Conservation (phyloP, 176 grass and related monocot species). For the Bromus sterilis region DNA sequence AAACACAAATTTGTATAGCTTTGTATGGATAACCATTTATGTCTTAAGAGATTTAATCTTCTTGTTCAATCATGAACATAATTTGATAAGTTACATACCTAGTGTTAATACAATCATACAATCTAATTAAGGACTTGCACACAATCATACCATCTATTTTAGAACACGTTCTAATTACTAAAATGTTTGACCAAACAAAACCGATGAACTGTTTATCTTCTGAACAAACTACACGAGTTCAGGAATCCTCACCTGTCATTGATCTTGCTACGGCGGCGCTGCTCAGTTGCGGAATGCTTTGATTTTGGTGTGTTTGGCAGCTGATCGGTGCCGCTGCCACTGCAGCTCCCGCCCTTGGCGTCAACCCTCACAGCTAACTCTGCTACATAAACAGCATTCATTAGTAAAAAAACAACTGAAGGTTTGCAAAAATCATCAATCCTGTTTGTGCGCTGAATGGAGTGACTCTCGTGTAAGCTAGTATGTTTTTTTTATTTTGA, state of each 20-base stretch:
- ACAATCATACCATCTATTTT: not conserved
- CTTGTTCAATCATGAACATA: not conserved
- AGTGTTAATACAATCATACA: not conserved
- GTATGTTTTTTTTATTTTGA: not conserved
- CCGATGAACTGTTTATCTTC: not conserved
- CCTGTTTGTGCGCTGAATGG: not conserved
- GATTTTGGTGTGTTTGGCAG: conserved; percentile 75
- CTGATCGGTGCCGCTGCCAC: conserved; percentile 66
- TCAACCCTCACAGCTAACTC: conserved; percentile 50
- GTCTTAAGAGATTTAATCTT: not conserved
- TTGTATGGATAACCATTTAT: not conserved
- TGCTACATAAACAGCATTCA: conserved; percentile 11
- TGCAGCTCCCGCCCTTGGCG: conserved; percentile 60
- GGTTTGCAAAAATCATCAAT: not conserved
- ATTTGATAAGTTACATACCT: not conserved
- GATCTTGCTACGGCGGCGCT: conserved; percentile 94
- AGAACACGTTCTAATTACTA: not conserved
- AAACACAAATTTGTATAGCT: not conserved
- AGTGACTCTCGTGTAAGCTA: not conserved
- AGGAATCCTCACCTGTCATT: conserved; percentile 68
- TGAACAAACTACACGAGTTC: not conserved
- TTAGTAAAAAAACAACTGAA: conserved; percentile 3
- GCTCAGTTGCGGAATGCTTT: conserved; percentile 94
- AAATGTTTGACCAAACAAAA: not conserved
- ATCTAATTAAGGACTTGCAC: not conserved